Evolutionary conservation across 1,284 basidiomycete genomes (phyloP).

Genomic region (Tilletia setariae): DNA sequence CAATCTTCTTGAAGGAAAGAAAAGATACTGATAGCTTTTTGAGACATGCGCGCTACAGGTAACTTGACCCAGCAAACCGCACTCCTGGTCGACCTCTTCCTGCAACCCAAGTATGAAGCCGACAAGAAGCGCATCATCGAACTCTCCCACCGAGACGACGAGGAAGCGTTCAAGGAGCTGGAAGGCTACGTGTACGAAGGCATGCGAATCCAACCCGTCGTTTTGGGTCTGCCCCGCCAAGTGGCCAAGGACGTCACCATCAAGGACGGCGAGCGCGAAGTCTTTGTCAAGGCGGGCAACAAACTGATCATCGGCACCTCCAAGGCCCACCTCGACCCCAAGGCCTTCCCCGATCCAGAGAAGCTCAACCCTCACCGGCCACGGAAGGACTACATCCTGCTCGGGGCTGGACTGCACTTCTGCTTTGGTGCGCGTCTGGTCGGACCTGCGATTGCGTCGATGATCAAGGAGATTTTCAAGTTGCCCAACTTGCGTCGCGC

Average conservation of each 20-base stretch:
- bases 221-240: constrained; percentile 26
- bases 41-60: too few relatives aligned
- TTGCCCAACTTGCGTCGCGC: constrained; percentile 61
- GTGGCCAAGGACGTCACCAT: constrained; percentile 20
- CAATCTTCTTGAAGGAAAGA: too few relatives aligned
- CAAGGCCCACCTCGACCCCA: constrained; percentile 54
- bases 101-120: constrained; percentile 20
- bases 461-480: constrained; percentile 61
- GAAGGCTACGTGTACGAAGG: constrained; percentile 26
- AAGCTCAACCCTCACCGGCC: constrained; percentile 60
- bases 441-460: constrained; percentile 57
- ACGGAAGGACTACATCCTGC: constrained; percentile 60
- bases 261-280: constrained; percentile 20
- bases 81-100: constrained; percentile 26
- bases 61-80: constrained; percentile 26
- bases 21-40: neutral
- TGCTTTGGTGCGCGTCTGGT: constrained; percentile 32
- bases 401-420: constrained; percentile 62
- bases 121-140: constrained; percentile 26
- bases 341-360: constrained; percentile 61
- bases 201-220: constrained; percentile 26
- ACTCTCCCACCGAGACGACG: constrained; percentile 18
- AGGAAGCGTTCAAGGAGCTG: constrained; percentile 26
- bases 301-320: constrained; percentile 30
- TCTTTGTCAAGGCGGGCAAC: constrained; percentile 37